phyloP scores from a whole-genome alignment of 106 monocot genomes.

The Dactylorhiza incarnata region DNA sequence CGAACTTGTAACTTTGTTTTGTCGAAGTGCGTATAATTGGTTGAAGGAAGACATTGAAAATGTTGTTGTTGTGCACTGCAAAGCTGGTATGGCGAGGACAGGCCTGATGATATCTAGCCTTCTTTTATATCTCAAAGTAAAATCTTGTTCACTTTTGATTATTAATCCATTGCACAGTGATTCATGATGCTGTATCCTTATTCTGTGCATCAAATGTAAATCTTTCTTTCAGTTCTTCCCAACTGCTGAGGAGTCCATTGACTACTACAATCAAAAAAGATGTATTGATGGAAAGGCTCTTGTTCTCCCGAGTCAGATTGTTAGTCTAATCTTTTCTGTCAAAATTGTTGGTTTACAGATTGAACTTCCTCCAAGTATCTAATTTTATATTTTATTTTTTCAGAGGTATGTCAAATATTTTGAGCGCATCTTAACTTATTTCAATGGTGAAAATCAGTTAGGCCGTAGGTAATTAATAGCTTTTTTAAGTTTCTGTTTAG shows the following conservation, averaged over 20 bases:
- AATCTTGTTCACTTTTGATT: slow-evolving; percentile 1
- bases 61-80: slow-evolving; percentile 97
- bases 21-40: slow-evolving; percentile 98
- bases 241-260: slow-evolving; percentile 96
- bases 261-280: slow-evolving; percentile 99
- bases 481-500: slow-evolving; percentile 2
- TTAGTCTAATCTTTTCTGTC: slow-evolving; percentile 46
- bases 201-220: slow-evolving; percentile 3
- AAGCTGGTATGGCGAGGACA: slow-evolving; percentile 98
- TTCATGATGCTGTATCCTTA: neutral
- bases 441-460: slow-evolving; percentile 91
- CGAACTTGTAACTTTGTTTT: slow-evolving; percentile 79
- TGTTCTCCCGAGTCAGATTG: slow-evolving; percentile 99
- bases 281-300: slow-evolving; percentile 94
- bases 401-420: slow-evolving; percentile 99
- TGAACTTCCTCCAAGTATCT: neutral
- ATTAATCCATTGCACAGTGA: neutral
- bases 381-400: slow-evolving; percentile 17
- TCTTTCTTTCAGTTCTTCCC: slow-evolving; percentile 71
- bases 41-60: slow-evolving; percentile 99
- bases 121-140: slow-evolving; percentile 91
- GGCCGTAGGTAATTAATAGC: slow-evolving; percentile 50
- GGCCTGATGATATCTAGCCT: slow-evolving; percentile 99
- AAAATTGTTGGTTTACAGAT: neutral
- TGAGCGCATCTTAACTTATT: slow-evolving; percentile 90